Evolutionary conservation across 2,329 filamentous ascomycete genomes (phyloP).

Genomic region (Epichloe bromicola): DNA sequence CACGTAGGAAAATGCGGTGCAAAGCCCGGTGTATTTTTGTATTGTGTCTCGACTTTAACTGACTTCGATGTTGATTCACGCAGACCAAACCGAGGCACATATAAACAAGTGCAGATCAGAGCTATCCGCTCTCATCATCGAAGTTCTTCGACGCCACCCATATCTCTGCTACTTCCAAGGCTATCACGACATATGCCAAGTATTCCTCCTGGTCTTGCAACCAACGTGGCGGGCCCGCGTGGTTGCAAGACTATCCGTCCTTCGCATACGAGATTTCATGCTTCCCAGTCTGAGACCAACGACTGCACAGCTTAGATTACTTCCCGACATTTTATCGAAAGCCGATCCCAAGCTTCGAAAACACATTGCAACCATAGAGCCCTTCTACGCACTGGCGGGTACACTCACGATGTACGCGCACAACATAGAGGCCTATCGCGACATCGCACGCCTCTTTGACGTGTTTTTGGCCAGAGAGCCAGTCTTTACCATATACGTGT

Average conservation of each 20-base stretch:
- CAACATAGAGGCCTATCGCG: slow-evolving; percentile 78
- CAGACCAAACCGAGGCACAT: slow-evolving; percentile 57
- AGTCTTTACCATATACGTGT: slow-evolving; percentile 83
- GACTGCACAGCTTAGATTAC: slow-evolving; percentile 70
- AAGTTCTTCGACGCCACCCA: slow-evolving; percentile 68
- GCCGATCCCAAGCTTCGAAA: slow-evolving; percentile 59
- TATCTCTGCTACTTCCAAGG: slow-evolving; percentile 94
- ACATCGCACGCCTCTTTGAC: slow-evolving; percentile 86
- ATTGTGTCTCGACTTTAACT: background rate
- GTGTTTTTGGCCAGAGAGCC: slow-evolving; percentile 78
- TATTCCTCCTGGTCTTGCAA: slow-evolving; percentile 76
- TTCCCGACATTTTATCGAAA: slow-evolving; percentile 65
- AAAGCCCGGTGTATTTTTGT: background rate
- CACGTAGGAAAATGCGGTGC: background rate
- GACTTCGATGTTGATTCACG: background rate
- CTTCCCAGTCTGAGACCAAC: slow-evolving; percentile 74
- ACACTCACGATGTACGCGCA: slow-evolving; percentile 95
- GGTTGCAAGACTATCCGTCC: slow-evolving; percentile 69
- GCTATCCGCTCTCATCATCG: slow-evolving; percentile 66
- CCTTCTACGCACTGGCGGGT: slow-evolving; percentile 87
- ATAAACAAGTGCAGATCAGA: slow-evolving; percentile 59
- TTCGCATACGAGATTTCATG: slow-evolving; percentile 97
- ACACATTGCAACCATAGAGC: slow-evolving; percentile 67
- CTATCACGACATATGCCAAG: slow-evolving; percentile 96
- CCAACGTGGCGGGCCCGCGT: slow-evolving; percentile 44